A percentile compares a stretch with the other conserved stretches of the same genome.
Conservation (phyloP, 768 basidiomycete genomes). For the Hygrocybe punicea region DNA sequence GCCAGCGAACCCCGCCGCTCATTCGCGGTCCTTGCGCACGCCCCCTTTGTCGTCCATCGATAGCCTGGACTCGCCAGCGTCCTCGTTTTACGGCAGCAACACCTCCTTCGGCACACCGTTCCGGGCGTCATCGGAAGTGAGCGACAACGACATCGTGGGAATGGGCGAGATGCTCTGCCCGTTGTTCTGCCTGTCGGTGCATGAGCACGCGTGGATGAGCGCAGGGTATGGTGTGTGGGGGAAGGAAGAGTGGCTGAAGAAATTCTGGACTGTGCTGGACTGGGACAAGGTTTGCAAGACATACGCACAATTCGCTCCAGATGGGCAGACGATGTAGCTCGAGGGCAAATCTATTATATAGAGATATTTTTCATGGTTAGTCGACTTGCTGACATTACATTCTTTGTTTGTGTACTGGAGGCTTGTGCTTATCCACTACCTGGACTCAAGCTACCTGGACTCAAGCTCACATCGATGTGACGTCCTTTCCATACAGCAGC, state of each 20-base stretch:
- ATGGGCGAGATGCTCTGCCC: slow-evolving; percentile 65
- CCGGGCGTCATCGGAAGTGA: neutral
- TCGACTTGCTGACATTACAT: no score
- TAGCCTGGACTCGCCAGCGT: neutral
- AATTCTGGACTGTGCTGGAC: slow-evolving; percentile 81
- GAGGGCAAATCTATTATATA: neutral
- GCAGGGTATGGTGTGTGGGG: slow-evolving; percentile 90
- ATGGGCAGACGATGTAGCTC: neutral
- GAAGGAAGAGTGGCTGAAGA: slow-evolving; percentile 77
- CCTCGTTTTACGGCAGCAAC: slow-evolving; percentile 8
- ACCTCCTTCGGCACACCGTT: neutral
- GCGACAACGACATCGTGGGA: slow-evolving; percentile 25
- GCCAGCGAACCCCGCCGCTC: neutral
- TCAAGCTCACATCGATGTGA: no score
- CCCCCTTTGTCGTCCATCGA: neutral
- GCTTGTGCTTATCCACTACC: no score
- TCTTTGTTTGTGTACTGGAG: no score
- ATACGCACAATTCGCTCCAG: slow-evolving; percentile 24
- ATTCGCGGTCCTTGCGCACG: neutral
- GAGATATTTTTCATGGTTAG: neutral
- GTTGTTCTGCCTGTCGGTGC: slow-evolving; percentile 71
- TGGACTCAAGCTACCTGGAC: no score
- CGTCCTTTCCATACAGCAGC: no score
- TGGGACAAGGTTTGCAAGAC: slow-evolving; percentile 60
- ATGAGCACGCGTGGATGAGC: slow-evolving; percentile 84